Base-by-base conservation (phyloP, 2,329 filamentous ascomycete genomes). In the Clonostachys solani region DNA sequence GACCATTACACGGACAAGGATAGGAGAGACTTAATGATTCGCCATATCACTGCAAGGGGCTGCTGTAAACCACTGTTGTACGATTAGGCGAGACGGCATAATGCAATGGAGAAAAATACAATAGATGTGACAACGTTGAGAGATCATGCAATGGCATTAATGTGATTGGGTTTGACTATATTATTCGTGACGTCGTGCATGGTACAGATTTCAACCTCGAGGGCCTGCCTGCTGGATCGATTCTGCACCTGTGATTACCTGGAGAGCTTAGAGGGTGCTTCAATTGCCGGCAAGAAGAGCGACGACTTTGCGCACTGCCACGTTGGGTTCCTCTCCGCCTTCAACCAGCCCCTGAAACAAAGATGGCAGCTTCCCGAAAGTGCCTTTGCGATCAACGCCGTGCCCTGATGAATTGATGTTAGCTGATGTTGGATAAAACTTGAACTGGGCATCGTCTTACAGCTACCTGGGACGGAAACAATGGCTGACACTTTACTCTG, bases 331-430 rank as follows among this genome's bases (percentile, higher is more conserved):
- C 40, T 79, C 77, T 33, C 73, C 73, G 3, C 73, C 76, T 16
- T 71, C 70, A 1, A 87, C 64, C 13, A 89, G 63, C 47, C 75
- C 74, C 42, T 77, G 69, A 53, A 88, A 89, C 15, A 85, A 69
- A 18, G 71, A 69, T 0, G 84, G 77, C 6, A 89, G 73, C 46
- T 75, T 77, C 2, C 71, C 68, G 29, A 89, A 64, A 38, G 73
- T 74, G n/a, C 73, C 72, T 18, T 75, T 69, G 9, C 73, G 67
- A 53, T 88, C 84, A 40, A 67, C 70, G 48, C 79, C 71, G 49
- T 78, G 76, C 85, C 84, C 82, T 85, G 50, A n/a, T 36, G 5
- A n/a, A n/a, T 33, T 9, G 13, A 47, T 55, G 23, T 55, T 54
- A 19, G n/a, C 5, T 15, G 47, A 16, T 46, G 44, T 42, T 42